Base-by-base conservation (phyloP, 345 rosid genomes). In the Gossypium rotundifolium region DNA sequence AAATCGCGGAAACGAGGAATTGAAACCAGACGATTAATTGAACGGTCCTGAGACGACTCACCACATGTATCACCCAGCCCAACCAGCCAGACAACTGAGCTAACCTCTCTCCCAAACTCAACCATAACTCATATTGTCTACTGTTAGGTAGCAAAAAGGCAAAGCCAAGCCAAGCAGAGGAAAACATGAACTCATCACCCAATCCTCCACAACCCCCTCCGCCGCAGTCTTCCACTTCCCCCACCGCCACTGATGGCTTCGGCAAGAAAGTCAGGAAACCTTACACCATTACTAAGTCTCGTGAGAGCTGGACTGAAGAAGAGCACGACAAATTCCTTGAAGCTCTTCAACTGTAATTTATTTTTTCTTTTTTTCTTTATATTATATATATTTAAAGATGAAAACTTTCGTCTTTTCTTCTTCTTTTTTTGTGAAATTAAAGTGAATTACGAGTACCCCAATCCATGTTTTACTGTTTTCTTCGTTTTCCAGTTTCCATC, bases 251-350 rank as follows among this genome's bases (percentile, higher is more conserved):
- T 2, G 87, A 78, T 25, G 89, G 80, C 22, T 78, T 81, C 20
- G 81, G 87, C 52, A 94, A 94, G 91, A 94, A 91, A 75, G 87
- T 91, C 40, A 86, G 98, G 84, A 94, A 94, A 73, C 98, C 98
- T 8, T 94, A 94, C 84, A 94, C 97, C n/a, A 91, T 94, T 79
- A 94, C 98, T 79, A 94, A 94, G 88, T 94, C 98, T 0, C 88
- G 98, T 18, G 98, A 94, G 87, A 94, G 94, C 82, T 94, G 98
- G 98, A 87, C 97, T 6, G 98, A 94, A 33, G 98, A 94, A 83
- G 98, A 92, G 77, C 98, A 94, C 76, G 98, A 92, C 85, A 94
- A 91, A 90, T 94, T 94, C 81, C 91, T 94, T 20, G 98, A 95
- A 89, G 98, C 99, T 60, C 99, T 95, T 82, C 97, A 91, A 73